Base-by-base conservation (phyloP, 2,329 filamentous ascomycete genomes). In the Hypoxylon sp. region DNA sequence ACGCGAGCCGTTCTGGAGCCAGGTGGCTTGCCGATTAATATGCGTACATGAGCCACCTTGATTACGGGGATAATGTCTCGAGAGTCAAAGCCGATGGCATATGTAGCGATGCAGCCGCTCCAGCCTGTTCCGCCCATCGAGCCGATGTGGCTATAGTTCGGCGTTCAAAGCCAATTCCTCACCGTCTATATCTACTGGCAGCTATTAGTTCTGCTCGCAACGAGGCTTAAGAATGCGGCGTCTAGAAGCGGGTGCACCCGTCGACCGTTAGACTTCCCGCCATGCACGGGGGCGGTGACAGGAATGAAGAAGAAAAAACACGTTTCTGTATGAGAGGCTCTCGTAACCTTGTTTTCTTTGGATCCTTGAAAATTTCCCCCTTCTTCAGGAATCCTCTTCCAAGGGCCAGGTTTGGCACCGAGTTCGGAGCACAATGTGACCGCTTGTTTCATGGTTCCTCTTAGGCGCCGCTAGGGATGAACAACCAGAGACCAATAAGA, bases 161-260 rank as follows among this genome's bases (percentile, higher is more conserved):
- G 42, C 51, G 13, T 24, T 39, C 19, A 22, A 24, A 9, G 11
- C 22, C 33, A 6, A 17, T 26, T 10, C 10, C 51, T n/a, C 19
- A 14, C 39, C 51, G 13, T 39, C 39, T n/a, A n/a, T 42, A 19
- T 42, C 39, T 47, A n/a, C 37, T 42, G n/a, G n/a, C 22, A 24
- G 22, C 31, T 51, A 19, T 22, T 17, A 26, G 8, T 26, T 37
- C 13, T 35, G 31, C 33, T 11, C 11, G 1, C 13, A 22, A n/a
- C 22, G 42, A 33, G 51, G 50, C 19, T 42, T 60, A 26, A 61
- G 58, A 51, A 47, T 29, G 42, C 24, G 8, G 19, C 17, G 55
- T 14, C 22, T 44, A 31, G 22, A n/a, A 1, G 22, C 57, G 59
- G 65, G 65, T 60, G 10, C 33, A 60, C 59, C 65, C 65, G 65